phyloP scores from a whole-genome alignment of 192 early-diverging fungal genomes.

The Entomortierella beljakovae region DNA sequence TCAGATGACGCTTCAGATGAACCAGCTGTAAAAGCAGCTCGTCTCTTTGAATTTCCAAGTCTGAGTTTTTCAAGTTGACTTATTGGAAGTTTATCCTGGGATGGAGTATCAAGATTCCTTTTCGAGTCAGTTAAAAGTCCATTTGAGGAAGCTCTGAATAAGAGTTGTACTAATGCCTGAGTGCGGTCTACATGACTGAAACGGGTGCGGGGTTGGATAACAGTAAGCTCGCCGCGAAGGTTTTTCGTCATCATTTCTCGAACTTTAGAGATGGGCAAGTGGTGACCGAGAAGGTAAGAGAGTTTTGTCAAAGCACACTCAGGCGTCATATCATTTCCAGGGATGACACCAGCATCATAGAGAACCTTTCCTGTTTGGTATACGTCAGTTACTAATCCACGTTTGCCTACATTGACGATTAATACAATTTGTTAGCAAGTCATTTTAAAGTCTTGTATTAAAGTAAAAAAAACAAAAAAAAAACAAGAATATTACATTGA shows the following conservation, averaged over 20 bases:
- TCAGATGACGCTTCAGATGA: slow-evolving; percentile 3
- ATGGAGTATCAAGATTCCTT: neutral
- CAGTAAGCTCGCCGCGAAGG: slow-evolving; percentile 94
- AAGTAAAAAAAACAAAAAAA: neutral
- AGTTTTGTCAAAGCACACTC: slow-evolving; percentile 98
- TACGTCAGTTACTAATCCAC: slow-evolving; percentile 88
- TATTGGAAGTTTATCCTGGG: neutral
- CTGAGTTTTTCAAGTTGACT: neutral
- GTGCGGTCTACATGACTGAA: slow-evolving; percentile 76
- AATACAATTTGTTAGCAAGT: too few relatives aligned
- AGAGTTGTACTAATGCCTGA: slow-evolving; percentile 61
- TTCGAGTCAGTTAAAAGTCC: slow-evolving; percentile 14
- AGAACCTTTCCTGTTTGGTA: slow-evolving; percentile 94
- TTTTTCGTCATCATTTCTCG: slow-evolving; percentile 85
- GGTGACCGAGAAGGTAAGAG: slow-evolving; percentile 87
- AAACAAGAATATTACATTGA: slow-evolving; percentile 66
- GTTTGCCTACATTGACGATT: slow-evolving; percentile 52
- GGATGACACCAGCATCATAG: slow-evolving; percentile 81
- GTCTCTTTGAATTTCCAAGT: neutral
- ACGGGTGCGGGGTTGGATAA: slow-evolving; percentile 67
- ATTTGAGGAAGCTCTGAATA: slow-evolving; percentile 54
- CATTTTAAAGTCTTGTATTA: too few relatives aligned
- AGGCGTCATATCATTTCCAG: slow-evolving; percentile 95
- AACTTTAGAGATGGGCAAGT: slow-evolving; percentile 72
- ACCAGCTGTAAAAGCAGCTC: neutral